Percentiles rank a stretch among this genome's conserved stretches.
phyloP scores from a whole-genome alignment of 345 rosid genomes.

The Syzygium jambos region DNA sequence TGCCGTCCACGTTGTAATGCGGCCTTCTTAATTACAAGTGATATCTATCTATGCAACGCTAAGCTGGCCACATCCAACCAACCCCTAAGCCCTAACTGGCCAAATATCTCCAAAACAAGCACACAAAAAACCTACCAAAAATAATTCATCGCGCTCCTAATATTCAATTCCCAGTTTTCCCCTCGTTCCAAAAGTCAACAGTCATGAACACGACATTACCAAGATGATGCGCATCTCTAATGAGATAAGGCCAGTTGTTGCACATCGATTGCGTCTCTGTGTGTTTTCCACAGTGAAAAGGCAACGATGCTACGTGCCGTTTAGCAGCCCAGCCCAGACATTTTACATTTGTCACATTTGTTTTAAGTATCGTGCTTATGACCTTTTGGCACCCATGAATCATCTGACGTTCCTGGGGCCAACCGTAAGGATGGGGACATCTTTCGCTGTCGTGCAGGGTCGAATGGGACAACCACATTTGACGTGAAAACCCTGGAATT shows the following conservation, averaged over 20 bases:
- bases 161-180: not conserved
- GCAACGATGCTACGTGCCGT: not conserved
- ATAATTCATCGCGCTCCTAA: not conserved
- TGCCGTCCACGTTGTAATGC: not conserved
- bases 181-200: not conserved
- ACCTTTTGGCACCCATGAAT: not conserved
- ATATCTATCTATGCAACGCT: not conserved
- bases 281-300: not conserved
- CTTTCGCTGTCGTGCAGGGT: not conserved
- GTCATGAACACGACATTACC: not conserved
- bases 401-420: not conserved
- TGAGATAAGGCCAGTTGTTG: not conserved
- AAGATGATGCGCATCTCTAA: not conserved
- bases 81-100: not conserved
- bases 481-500: not conserved
- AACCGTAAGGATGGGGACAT: not conserved
- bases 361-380: not conserved
- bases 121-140: not conserved
- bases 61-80: not conserved
- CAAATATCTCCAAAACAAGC: not conserved
- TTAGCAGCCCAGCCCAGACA: not conserved
- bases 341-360: not conserved
- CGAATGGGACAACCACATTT: not conserved
- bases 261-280: not conserved
- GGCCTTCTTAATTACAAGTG: not conserved